Evolutionary conservation across 495 filamentous ascomycete genomes (phyloP).

Genomic region (Trypethelium eluteriae): DNA sequence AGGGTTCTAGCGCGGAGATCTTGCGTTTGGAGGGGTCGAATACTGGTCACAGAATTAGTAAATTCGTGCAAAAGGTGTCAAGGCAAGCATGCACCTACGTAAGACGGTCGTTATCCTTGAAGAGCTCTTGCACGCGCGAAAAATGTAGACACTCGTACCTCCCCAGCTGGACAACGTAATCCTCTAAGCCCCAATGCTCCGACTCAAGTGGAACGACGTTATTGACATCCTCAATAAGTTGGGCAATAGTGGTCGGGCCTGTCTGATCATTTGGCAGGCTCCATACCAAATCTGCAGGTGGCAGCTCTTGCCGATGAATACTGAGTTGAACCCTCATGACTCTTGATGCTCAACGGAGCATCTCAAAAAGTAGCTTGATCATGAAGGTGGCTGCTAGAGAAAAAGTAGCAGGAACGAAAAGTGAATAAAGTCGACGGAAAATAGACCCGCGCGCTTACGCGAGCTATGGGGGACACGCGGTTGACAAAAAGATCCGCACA

Average conservation of each 20-base stretch:
- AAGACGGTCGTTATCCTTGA: conserved; percentile 80
- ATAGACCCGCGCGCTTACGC: neutral
- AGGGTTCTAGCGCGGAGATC: conserved; percentile 69
- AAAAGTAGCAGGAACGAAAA: neutral
- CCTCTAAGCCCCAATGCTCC: conserved; percentile 77
- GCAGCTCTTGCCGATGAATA: conserved; percentile 73
- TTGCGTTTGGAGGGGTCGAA: conserved; percentile 67
- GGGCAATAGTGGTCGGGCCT: conserved; percentile 55
- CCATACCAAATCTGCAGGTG: conserved; percentile 71
- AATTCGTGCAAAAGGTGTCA: neutral
- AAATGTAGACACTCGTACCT: conserved; percentile 91
- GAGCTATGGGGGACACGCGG: neutral
- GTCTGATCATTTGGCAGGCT: conserved; percentile 40
- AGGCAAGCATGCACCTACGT: conserved; percentile 47
- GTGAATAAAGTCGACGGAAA: neutral
- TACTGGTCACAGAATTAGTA: conserved; percentile 43
- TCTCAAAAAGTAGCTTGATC: neutral
- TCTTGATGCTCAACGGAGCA: neutral
- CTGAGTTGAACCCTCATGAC: conserved; percentile 75
- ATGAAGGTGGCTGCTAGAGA: neutral
- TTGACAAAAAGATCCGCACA: no score
- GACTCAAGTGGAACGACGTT: conserved; percentile 78
- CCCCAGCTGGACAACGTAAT: conserved; percentile 78
- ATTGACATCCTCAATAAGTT: conserved; percentile 75
- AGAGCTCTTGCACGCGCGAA: conserved; percentile 56